Evolutionary conservation across 2,329 filamentous ascomycete genomes (phyloP), one percentile per base, ranked within the genome.

Genomic region (Karstenula rhodostoma): DNA sequence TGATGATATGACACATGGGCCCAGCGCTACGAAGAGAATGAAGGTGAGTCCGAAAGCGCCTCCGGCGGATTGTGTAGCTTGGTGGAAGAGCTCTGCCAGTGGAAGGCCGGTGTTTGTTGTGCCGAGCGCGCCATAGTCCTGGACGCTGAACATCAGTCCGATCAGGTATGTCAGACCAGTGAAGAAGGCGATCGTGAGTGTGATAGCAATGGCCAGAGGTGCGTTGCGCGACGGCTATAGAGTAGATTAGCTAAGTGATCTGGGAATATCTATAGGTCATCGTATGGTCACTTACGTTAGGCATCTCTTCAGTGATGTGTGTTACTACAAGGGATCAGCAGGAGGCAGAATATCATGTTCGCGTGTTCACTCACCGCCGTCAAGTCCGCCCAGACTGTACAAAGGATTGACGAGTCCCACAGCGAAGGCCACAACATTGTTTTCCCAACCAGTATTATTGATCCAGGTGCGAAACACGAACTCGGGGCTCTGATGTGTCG

Each of bases 141-240:
- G 81, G 49, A 85, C 80, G 1, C 79, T 82, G 66, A 84, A 86
- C 78, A 86, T 85, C 52, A 86, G 80, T 8, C 78, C 76, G 29
- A 86, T 77, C 2, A 84, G 75, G 65, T 84, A 85, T n/a, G 78
- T 75, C 13, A 85, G 66, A 4, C 81, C 81, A 0, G 83, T 86
- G 49, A 78, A 67, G 56, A 86, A 85, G 6, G 82, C 84, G 52
- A 85, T 84, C 9, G 62, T 71, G 15, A 86, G 75, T 0, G 83
- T 84, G n/a, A 78, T 80, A 13, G 77, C 64, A 35, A 74, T 71
- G 6, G 69, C 79, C 13, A 80, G 57, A 4, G 79, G 79, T 0
- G 76, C 76, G 8, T 78, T 81, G 35, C 76, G 75, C 19, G 69
- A 78, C 35, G 76, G 74, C 57, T 63, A 40, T 22, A 7, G 17